Evolutionary conservation across 148 eudicot species (phyloP).

Genomic region (Mesembryanthemum crystallinum): DNA sequence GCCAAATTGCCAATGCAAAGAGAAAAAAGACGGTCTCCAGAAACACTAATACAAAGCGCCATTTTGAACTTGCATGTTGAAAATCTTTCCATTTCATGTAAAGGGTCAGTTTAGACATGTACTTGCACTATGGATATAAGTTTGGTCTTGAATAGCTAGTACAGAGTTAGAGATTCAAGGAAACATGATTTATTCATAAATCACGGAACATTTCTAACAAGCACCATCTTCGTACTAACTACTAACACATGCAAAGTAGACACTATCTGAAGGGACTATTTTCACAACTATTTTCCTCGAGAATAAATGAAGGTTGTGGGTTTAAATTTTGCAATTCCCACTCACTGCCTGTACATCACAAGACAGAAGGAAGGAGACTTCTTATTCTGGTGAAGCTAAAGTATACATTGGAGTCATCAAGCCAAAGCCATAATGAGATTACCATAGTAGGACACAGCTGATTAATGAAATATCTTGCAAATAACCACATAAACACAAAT

Average conservation of each 20-base stretch:
- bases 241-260: neutral
- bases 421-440: neutral
- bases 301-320: neutral
- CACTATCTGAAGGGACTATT: neutral
- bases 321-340: too few relatives aligned
- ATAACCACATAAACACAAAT: neutral
- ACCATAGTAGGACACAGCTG: neutral
- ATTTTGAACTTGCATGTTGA: neutral
- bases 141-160: neutral
- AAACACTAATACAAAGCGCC: neutral
- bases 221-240: too few relatives aligned
- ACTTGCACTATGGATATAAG: neutral
- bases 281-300: neutral
- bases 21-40: neutral
- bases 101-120: neutral
- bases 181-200: neutral
- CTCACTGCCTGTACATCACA: neutral
- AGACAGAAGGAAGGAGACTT: neutral
- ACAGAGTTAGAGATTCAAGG: neutral
- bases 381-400: neutral
- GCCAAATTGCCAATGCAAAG: neutral
- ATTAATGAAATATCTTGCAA: neutral
- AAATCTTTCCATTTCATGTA: conserved; percentile 1
- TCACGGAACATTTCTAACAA: too few relatives aligned
- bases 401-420: neutral